phyloP scores from a whole-genome alignment of 2,329 filamentous ascomycete species.

The Simplicillium aogashimaense region DNA sequence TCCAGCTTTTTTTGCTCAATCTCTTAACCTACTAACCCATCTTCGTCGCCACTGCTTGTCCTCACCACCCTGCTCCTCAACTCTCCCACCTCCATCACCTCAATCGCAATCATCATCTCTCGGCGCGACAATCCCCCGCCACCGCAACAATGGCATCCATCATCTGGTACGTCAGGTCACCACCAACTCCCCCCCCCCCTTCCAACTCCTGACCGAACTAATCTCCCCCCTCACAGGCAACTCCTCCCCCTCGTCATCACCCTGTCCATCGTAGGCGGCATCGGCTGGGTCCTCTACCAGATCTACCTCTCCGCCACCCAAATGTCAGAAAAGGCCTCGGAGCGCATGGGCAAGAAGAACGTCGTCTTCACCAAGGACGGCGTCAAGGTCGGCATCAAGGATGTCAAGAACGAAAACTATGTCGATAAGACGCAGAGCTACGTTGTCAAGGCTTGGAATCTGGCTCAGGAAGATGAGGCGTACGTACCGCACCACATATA shows the following conservation, averaged over 20 bases:
- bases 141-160: no score
- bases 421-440: conserved; percentile 64
- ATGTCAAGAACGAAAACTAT: conserved; percentile 59
- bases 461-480: conserved; percentile 27
- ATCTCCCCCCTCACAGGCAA: conserved; percentile 29
- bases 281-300: conserved; percentile 61
- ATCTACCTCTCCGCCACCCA: conserved; percentile 59
- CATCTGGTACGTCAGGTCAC: no score
- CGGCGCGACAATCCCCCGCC: no score
- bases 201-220: no score
- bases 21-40: no score
- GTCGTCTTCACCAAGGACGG: conserved; percentile 69
- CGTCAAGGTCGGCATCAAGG: conserved; percentile 59
- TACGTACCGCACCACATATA: no score
- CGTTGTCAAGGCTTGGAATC: conserved; percentile 57
- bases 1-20: no score
- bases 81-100: no score
- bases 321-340: conserved; percentile 54
- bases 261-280: conserved; percentile 43
- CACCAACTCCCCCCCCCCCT: no score
- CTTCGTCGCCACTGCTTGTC: no score
- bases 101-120: no score
- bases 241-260: conserved; percentile 59
- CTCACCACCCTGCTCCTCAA: conserved; percentile 1
- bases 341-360: conserved; percentile 67